A percentile compares a stretch with the other conserved stretches of the same genome.
phyloP scores from a whole-genome alignment of 257 asterid genomes.

The Gardenia jasminoides region DNA sequence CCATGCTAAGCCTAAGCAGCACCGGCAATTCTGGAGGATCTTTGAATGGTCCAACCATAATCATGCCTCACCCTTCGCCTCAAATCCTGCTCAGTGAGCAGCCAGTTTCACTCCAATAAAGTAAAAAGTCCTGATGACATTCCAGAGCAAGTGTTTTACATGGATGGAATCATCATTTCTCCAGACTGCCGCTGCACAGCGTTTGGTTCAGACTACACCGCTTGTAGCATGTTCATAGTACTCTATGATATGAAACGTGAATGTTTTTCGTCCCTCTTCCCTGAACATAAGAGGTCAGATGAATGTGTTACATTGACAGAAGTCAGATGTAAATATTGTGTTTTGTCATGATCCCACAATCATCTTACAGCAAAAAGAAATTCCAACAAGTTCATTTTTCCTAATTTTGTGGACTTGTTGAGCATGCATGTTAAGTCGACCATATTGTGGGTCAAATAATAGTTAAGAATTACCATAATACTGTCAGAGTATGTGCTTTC shows the following conservation, averaged over 20 bases:
- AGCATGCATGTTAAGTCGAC: neutral
- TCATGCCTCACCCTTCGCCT: conserved; percentile 33
- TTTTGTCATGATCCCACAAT: conserved; percentile 15
- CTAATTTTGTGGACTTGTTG: neutral
- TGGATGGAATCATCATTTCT: conserved; percentile 30
- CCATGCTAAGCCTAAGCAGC: conserved; percentile 48
- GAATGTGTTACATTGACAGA: conserved; percentile 4
- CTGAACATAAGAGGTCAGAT: conserved; percentile 7
- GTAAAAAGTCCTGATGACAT: conserved; percentile 2
- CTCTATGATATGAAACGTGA: conserved; percentile 10
- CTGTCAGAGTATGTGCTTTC: no score
- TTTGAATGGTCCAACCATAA: conserved; percentile 42
- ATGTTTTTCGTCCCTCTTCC: conserved; percentile 11
- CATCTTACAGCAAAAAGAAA: conserved; percentile 16
- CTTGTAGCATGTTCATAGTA: conserved; percentile 11
- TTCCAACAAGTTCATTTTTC: conserved; percentile 14
- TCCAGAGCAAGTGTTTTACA: conserved; percentile 11
- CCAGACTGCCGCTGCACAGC: conserved; percentile 16
- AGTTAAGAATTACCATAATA: neutral
- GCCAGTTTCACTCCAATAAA: conserved; percentile 8
- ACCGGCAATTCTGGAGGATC: conserved; percentile 55
- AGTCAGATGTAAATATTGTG: conserved; percentile 23
- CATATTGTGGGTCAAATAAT: neutral
- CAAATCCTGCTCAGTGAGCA: conserved; percentile 34
- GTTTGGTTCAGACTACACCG: conserved; percentile 14